These are phyloP conservation scores for Aspergillus felis DNA, from an alignment of 2,329 filamentous ascomycete species.

Conservation along the genomic window DNA sequence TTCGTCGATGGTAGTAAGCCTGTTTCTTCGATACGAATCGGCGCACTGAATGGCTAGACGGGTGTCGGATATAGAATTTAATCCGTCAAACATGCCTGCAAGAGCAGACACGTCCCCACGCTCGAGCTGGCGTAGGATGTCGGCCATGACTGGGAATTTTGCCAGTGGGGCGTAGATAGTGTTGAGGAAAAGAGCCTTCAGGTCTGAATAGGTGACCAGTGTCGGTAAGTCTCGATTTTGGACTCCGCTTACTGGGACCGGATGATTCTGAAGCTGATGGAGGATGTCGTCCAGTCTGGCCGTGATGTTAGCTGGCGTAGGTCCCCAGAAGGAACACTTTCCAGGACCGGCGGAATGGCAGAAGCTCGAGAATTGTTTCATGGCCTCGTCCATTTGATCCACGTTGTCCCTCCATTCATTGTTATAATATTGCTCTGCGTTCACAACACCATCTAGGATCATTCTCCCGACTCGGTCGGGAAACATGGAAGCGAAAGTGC, in stretches of 20 bases:
- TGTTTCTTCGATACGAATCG: constrained; percentile 22
- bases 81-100: constrained; percentile 7
- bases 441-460: constrained; percentile 42
- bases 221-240: constrained; percentile 34
- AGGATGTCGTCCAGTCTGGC: constrained; percentile 42
- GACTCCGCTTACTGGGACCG: constrained; percentile 36
- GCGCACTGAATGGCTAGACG: constrained; percentile 14
- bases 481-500: constrained; percentile 44
- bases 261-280: constrained; percentile 14
- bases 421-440: constrained; percentile 46
- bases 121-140: constrained; percentile 32
- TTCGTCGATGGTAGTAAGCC: constrained; percentile 32
- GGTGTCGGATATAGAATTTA: constrained; percentile 10
- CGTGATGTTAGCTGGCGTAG: constrained; percentile 33
- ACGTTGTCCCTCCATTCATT: constrained; percentile 48
- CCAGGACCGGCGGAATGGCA: constrained; percentile 49
- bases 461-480: constrained; percentile 39
- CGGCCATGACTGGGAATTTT: constrained; percentile 43
- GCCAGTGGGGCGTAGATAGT: constrained; percentile 46
- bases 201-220: constrained; percentile 49
- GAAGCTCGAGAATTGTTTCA: constrained; percentile 51
- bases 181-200: constrained; percentile 43
- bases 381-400: constrained; percentile 53
- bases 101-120: constrained; percentile 10
- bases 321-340: constrained; percentile 16